Base-by-base conservation (phyloP, 805 yeast genomes). In the Yarrowia bubula region DNA sequence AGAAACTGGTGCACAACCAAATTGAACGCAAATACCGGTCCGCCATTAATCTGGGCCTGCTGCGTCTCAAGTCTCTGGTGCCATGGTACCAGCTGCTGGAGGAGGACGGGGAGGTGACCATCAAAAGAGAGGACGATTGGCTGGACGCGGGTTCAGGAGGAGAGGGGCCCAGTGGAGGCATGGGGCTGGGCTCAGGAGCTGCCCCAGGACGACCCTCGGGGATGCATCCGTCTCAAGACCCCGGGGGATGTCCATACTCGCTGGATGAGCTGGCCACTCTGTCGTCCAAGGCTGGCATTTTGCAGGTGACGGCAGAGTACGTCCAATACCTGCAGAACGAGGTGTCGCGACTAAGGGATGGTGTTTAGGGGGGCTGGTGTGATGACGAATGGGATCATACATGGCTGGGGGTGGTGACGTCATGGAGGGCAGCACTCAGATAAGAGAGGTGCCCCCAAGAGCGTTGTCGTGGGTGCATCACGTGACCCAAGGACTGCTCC, bases 71-170 rank as follows among this genome's bases (percentile, higher is more conserved):
- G 43, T 37, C 43, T 8, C 33, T 51, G 43, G 58, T 51, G 6
- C 58, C 58, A 2, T 51, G 58, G 58, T 51, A 51, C 58, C 42
- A 18, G 22, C 43, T 51, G 43, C n/a, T 51, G 9, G 58, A 51
- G 43, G 57, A 28, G 2, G 57, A 35, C 13, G 15, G 31, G 3
- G 53, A 47, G 28, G 55, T 48, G 32, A 31, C 31, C 5, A 18
- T 48, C 32, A 48, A 48, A 31, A 7, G 41, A 4, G 55, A 48
- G 41, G 55, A 48, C 31, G 55, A 48, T 13, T 48, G 55, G 55
- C 5, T 9, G 18, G 55, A 33, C 8, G 22, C 10, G n/a, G 44
- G 44, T 1, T 15, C 13, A 6, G 39, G n/a, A 9, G 51, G 51
- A 2, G 22, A 3, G 28, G 18, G 8, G n/a, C 3, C 37, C 38